phyloP scores from a whole-genome alignment of 306 rosid species.

The Delonix regia region DNA sequence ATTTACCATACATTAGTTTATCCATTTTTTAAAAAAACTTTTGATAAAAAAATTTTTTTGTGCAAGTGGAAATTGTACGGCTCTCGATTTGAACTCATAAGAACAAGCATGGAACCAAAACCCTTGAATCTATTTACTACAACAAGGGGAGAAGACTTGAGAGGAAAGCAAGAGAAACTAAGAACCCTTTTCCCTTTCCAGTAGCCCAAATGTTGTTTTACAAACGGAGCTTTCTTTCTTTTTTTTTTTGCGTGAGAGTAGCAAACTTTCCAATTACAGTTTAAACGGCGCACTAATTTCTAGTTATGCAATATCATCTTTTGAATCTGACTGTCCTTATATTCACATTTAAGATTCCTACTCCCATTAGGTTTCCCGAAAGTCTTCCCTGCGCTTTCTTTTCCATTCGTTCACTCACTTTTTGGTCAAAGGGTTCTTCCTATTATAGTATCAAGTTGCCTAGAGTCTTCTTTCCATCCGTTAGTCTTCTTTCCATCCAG shows the following conservation, averaged over 20 bases:
- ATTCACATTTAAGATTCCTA: slow-evolving; percentile 37
- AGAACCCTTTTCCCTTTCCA: slow-evolving; percentile 13
- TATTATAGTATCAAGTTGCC: slow-evolving; percentile 32
- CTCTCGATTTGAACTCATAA: too few relatives aligned
- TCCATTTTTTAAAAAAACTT: too few relatives aligned
- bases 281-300: slow-evolving; percentile 32
- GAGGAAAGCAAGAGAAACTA: slow-evolving; percentile 30
- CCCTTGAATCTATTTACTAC: background rate
- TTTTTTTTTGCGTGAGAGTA: slow-evolving; percentile 38
- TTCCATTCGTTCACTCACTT: slow-evolving; percentile 19
- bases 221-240: slow-evolving; percentile 25
- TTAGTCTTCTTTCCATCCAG: slow-evolving; percentile 34
- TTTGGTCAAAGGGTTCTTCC: slow-evolving; percentile 36
- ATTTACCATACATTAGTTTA: too few relatives aligned
- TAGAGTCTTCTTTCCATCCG: slow-evolving; percentile 31
- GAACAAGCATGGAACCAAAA: slow-evolving; percentile 25
- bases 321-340: slow-evolving; percentile 39
- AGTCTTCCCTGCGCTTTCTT: slow-evolving; percentile 19
- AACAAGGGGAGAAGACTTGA: slow-evolving; percentile 34
- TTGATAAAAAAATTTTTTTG: too few relatives aligned
- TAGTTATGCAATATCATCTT: slow-evolving; percentile 40
- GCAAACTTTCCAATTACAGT: slow-evolving; percentile 34
- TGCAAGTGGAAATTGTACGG: too few relatives aligned
- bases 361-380: slow-evolving; percentile 26
- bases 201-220: slow-evolving; percentile 31